Base-by-base conservation (phyloP, 371 early-diverging fungal genomes). In the Syncephalastrum sp. region DNA sequence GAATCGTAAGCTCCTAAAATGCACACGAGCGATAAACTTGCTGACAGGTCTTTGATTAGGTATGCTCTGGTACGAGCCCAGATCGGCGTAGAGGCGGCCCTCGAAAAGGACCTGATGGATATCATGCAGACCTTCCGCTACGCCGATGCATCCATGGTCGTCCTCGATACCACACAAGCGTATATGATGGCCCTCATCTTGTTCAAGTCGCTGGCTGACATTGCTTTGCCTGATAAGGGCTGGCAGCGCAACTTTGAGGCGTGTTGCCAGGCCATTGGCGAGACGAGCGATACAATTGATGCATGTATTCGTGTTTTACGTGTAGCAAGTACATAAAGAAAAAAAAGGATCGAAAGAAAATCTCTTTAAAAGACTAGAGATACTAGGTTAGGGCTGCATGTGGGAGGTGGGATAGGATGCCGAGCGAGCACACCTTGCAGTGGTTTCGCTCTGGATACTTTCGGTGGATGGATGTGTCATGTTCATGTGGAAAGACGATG, bases 121-220 rank as follows among this genome's bases (percentile, higher is more conserved):
- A 57, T 81, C 12, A 81, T 78, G 19, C 65, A 64, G 41, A 81
- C 82, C 12, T 81, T 81, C 24, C 64, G 54, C 19, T 59, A 77
- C 19, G 58, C 69, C 14, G 79, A 81, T 56, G 68, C 70, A 16
- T 65, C 74, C 12, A 67, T 71, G 60, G 75, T 73, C 0, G 67
- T 72, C 6, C 47, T 78, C n/a, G 70, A 69, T 48, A 50, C 70
- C 23, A 55, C 68, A 3, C 77, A 81, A 42, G 67, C 72, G 19
- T 76, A 81, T 56, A 73, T 81, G 70, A 65, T 81, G 59, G 65
- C 79, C 19, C 46, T 78, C 33, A 72, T 78, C 15, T 53, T 81
- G 27, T 63, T 67, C 50, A 78, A 75, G 48, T 59, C 75, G 16
- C 53, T 77, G 43, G 74, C 70, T 0, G 64, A 58, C 19, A 38